Evolutionary conservation across 139 green algal genomes (phyloP).

Genomic region (Picochlorum sp.): DNA sequence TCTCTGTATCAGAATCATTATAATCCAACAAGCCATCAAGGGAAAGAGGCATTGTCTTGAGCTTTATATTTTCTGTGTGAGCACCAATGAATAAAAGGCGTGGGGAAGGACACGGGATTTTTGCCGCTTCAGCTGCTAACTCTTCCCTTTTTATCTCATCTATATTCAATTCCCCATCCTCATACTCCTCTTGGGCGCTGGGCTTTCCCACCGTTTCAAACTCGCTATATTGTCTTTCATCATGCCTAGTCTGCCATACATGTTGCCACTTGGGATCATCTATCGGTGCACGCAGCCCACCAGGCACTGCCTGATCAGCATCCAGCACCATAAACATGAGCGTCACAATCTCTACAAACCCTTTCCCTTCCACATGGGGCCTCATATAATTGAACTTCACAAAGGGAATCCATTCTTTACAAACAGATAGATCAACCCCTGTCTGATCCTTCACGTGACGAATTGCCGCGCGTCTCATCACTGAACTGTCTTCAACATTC

Average conservation of each 20-base stretch:
- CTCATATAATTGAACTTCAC: conserved; percentile 49
- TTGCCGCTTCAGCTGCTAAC: neutral
- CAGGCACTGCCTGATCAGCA: neutral
- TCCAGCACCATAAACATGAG: conserved; percentile 41
- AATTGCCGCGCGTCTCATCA: conserved; percentile 27
- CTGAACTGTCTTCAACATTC: neutral
- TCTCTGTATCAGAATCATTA: conserved; percentile 46
- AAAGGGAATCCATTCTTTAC: conserved; percentile 43
- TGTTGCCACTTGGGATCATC: neutral
- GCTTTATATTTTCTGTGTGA: conserved; percentile 1
- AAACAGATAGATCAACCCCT: conserved; percentile 43
- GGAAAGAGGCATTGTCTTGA: conserved; percentile 28
- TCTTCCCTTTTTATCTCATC: neutral
- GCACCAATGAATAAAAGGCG: conserved; percentile 9
- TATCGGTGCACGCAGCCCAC: no score
- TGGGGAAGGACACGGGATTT: neutral
- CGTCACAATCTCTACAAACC: conserved; percentile 33
- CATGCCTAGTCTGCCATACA: neutral
- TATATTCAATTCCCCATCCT: neutral
- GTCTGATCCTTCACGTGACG: conserved; percentile 37
- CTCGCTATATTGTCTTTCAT: neutral
- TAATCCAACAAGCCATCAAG: conserved; percentile 72
- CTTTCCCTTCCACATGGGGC: neutral
- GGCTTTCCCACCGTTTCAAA: neutral
- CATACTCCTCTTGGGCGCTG: neutral